Evolutionary conservation across 1,284 basidiomycete species (phyloP).

Genomic region (Athelia psychrophila): DNA sequence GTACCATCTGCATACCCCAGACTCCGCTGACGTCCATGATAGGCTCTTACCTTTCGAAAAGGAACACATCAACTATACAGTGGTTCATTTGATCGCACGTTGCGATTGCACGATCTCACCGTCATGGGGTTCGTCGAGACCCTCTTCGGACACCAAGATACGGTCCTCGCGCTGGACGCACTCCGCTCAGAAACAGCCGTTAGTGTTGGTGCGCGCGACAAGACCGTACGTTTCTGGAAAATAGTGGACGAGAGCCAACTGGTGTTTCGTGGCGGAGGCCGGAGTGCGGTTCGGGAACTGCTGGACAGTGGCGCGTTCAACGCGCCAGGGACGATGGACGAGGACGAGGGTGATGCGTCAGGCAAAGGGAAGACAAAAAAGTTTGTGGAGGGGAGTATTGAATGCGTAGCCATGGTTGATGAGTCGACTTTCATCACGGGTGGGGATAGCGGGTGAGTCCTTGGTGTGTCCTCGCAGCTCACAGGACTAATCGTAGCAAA

Average conservation of each 20-base stretch:
- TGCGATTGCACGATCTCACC: constrained; percentile 88
- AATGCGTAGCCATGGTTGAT: constrained; percentile 93
- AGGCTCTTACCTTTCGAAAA: constrained; percentile 82
- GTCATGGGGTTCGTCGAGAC: constrained; percentile 95
- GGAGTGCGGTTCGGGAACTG: constrained; percentile 75
- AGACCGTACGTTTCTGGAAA: constrained; percentile 95
- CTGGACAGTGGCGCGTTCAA: constrained; percentile 70
- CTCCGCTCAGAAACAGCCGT: constrained; percentile 85
- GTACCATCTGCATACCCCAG: constrained; percentile 1
- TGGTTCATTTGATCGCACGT: constrained; percentile 86
- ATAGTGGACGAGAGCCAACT: constrained; percentile 95
- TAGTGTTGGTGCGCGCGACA: constrained; percentile 87
- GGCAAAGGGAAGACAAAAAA: constrained; percentile 42
- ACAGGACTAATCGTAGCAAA: neutral
- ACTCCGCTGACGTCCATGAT: constrained; percentile 5
- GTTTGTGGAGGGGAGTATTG: constrained; percentile 89
- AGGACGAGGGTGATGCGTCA: constrained; percentile 24
- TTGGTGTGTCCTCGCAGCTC: constrained; percentile 11
- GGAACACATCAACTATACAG: constrained; percentile 85
- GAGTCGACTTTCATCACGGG: constrained; percentile 91
- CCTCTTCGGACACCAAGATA: constrained; percentile 96
- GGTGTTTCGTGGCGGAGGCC: constrained; percentile 91
- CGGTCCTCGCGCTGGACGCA: constrained; percentile 75
- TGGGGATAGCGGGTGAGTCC: constrained; percentile 88
- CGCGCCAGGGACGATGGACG: constrained; percentile 26